Percentiles rank a stretch among this genome's conserved stretches.
These are phyloP conservation scores for Kurtzmaniella quercitrusa DNA, from an alignment of 1,139 yeast genomes.

Conservation along the genomic window DNA sequence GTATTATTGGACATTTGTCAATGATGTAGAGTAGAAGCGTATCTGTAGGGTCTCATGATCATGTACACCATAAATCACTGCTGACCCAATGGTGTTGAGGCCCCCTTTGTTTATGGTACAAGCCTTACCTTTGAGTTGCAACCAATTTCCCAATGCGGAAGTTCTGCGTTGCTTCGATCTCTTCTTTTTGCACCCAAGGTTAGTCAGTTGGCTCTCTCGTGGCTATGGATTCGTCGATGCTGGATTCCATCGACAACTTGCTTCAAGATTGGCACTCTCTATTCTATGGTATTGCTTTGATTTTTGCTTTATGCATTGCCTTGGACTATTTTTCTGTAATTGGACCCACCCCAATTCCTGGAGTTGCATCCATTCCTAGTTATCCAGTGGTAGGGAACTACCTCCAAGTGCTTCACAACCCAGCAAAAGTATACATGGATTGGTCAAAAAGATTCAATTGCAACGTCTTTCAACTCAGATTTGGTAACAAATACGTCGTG, in stretches of 20 bases:
- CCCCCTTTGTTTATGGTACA: no score
- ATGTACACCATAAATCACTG: no score
- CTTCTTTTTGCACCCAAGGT: background rate
- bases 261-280: background rate
- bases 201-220: background rate
- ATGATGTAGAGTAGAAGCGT: no score
- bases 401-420: slow-evolving; percentile 44
- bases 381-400: slow-evolving; percentile 54
- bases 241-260: background rate
- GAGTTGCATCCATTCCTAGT: slow-evolving; percentile 29
- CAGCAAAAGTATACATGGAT: slow-evolving; percentile 45
- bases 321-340: slow-evolving; percentile 1
- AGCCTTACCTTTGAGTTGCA: background rate
- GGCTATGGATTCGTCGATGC: background rate
- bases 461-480: slow-evolving; percentile 54
- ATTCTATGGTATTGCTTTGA: background rate
- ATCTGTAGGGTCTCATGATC: no score
- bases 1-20: background rate
- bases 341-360: slow-evolving; percentile 6
- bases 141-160: background rate
- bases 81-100: no score
- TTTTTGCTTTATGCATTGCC: background rate
- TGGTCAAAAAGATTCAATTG: slow-evolving; percentile 44
- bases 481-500: slow-evolving; percentile 54
- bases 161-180: background rate